Evolutionary conservation across 2,329 filamentous ascomycete genomes (phyloP).

Genomic region (Metarhizium humberi): DNA sequence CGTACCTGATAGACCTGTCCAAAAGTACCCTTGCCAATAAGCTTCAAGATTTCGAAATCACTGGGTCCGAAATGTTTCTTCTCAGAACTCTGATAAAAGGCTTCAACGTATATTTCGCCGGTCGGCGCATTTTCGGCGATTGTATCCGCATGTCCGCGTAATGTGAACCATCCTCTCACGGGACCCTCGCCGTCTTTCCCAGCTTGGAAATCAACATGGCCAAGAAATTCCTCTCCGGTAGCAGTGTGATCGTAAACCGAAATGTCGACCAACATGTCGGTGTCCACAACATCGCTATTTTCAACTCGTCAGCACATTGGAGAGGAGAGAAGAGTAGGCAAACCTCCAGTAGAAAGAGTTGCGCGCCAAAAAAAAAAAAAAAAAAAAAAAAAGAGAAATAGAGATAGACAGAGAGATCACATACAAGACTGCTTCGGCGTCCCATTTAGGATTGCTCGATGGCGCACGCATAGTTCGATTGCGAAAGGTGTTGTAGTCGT

Average conservation of each 20-base stretch:
- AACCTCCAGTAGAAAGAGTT: neutral
- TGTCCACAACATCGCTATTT: constrained; percentile 82
- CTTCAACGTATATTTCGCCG: constrained; percentile 82
- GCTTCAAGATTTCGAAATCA: constrained; percentile 90
- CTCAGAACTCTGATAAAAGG: constrained; percentile 76
- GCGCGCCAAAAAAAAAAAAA: neutral
- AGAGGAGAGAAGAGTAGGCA: neutral
- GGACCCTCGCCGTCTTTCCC: constrained; percentile 57
- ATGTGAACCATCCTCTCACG: constrained; percentile 75
- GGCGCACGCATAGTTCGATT: constrained; percentile 47
- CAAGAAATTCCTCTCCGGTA: constrained; percentile 81
- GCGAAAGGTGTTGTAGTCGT: constrained; percentile 52
- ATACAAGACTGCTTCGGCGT: constrained; percentile 91
- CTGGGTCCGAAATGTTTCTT: constrained; percentile 89
- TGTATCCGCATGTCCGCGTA: constrained; percentile 68
- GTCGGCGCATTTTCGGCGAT: constrained; percentile 63
- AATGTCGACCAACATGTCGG: constrained; percentile 82
- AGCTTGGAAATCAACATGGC: constrained; percentile 74
- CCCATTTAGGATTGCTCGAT: constrained; percentile 85
- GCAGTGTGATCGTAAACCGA: constrained; percentile 82
- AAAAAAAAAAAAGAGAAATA: no score
- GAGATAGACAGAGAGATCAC: constrained; percentile 19
- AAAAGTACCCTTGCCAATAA: constrained; percentile 97
- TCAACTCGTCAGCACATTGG: constrained; percentile 7
- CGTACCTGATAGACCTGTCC: constrained; percentile 97